Percentiles rank a stretch among this genome's conserved stretches.
These are phyloP conservation scores for Suillus alpinus DNA, from an alignment of 768 basidiomycete genomes.

Conservation along the genomic window DNA sequence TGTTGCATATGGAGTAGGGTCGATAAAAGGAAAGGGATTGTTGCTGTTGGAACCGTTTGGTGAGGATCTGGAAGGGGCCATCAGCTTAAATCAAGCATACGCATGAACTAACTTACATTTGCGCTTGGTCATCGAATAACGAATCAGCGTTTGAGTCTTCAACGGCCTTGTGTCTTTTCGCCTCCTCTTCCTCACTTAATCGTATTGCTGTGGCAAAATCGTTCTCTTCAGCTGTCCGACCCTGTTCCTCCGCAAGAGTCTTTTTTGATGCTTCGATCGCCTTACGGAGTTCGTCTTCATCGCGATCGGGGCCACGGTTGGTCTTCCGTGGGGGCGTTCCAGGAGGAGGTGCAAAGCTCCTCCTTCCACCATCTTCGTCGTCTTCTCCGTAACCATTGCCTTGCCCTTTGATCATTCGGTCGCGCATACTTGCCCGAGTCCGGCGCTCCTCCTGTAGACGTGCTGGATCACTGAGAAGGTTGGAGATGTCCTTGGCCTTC, in stretches of 20 bases:
- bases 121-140: slow-evolving; percentile 85
- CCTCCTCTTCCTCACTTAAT: slow-evolving; percentile 90
- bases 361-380: slow-evolving; percentile 24
- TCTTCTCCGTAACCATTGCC: slow-evolving; percentile 39
- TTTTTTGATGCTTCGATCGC: slow-evolving; percentile 93
- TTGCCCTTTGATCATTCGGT: slow-evolving; percentile 80
- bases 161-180: slow-evolving; percentile 62
- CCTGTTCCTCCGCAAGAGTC: slow-evolving; percentile 66
- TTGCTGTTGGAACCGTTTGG: slow-evolving; percentile 29
- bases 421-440: slow-evolving; percentile 86
- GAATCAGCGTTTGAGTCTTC: slow-evolving; percentile 71
- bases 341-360: slow-evolving; percentile 4
- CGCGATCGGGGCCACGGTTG: slow-evolving; percentile 35
- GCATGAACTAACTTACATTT: slow-evolving; percentile 52
- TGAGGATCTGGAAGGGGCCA: slow-evolving; percentile 23
- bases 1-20: slow-evolving; percentile 57
- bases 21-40: slow-evolving; percentile 61
- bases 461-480: slow-evolving; percentile 81
- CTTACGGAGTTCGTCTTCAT: slow-evolving; percentile 79
- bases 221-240: slow-evolving; percentile 63
- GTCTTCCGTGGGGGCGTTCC: slow-evolving; percentile 17
- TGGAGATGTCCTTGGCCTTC: slow-evolving; percentile 98
- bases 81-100: slow-evolving; percentile 7
- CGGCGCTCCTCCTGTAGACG: slow-evolving; percentile 85
- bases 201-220: slow-evolving; percentile 81